Conservation (phyloP, 2,329 filamentous ascomycete species). For the Epichloe gansuensis region DNA sequence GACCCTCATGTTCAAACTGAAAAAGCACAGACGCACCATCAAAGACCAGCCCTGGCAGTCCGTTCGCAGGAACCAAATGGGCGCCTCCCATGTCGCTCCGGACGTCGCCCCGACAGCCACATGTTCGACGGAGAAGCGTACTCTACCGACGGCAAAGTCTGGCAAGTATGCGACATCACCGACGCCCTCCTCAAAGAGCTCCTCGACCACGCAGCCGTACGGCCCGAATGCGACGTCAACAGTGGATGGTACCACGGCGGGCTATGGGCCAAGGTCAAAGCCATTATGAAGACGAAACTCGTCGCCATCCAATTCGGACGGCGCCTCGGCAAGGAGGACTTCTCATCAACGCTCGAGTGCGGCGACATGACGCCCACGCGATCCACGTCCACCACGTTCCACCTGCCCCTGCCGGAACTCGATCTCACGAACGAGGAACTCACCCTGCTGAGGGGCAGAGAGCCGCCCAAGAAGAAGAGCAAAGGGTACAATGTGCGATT, state of each 20-base stretch:
- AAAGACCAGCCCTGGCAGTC: conserved; percentile 38
- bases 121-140: conserved; percentile 72
- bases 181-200: conserved; percentile 62
- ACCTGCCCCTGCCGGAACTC: conserved; percentile 23
- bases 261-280: conserved; percentile 70
- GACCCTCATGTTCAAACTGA: conserved; percentile 74
- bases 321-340: conserved; percentile 29
- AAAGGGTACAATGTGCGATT: conserved; percentile 24
- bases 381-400: conserved; percentile 18
- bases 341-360: conserved; percentile 21
- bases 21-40: conserved; percentile 35
- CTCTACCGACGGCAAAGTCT: conserved; percentile 73
- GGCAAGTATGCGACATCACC: conserved; percentile 86
- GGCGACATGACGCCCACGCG: conserved; percentile 23
- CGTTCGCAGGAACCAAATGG: conserved; percentile 28
- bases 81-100: conserved; percentile 25
- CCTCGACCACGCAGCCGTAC: conserved; percentile 50
- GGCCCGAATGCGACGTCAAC: conserved; percentile 44
- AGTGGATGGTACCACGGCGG: conserved; percentile 82
- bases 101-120: conserved; percentile 44
- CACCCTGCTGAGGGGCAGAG: conserved; percentile 20
- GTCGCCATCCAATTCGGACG: conserved; percentile 49
- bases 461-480: conserved; percentile 25
- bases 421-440: conserved; percentile 24
- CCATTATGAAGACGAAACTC: conserved; percentile 82